phyloP scores from a whole-genome alignment of 2,329 filamentous ascomycete genomes.

The Akanthomyces uredinophilus region DNA sequence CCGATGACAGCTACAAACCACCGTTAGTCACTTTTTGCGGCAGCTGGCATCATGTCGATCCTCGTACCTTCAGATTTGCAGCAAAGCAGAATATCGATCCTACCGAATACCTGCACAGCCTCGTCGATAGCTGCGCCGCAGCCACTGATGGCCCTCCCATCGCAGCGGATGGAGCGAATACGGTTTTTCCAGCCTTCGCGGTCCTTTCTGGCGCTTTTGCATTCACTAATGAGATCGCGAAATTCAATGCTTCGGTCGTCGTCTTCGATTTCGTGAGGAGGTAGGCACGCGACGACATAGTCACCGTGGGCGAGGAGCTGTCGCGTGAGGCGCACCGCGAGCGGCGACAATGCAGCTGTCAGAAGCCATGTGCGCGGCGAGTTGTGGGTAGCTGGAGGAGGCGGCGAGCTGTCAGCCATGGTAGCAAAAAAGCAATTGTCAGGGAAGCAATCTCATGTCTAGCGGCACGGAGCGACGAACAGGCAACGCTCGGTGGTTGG shows the following conservation, averaged over 20 bases:
- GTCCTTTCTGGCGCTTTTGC: slow-evolving; percentile 56
- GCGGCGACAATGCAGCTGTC: slow-evolving; percentile 77
- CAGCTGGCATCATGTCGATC: background rate
- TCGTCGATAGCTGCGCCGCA: slow-evolving; percentile 85
- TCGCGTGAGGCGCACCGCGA: slow-evolving; percentile 76
- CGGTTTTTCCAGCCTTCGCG: slow-evolving; percentile 77
- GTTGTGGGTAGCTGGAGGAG: slow-evolving; percentile 55
- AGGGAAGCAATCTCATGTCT: slow-evolving; percentile 4
- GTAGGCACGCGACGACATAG: slow-evolving; percentile 78
- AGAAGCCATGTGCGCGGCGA: slow-evolving; percentile 89
- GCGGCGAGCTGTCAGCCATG: slow-evolving; percentile 29
- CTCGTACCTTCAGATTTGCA: slow-evolving; percentile 75
- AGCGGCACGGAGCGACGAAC: background rate
- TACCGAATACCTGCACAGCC: slow-evolving; percentile 75
- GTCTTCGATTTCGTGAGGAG: slow-evolving; percentile 72
- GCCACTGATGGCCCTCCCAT: slow-evolving; percentile 58
- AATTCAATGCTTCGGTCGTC: slow-evolving; percentile 73
- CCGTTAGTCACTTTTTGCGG: background rate
- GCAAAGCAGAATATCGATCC: slow-evolving; percentile 85
- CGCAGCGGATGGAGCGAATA: slow-evolving; percentile 60
- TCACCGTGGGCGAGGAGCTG: slow-evolving; percentile 87
- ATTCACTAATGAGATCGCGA: slow-evolving; percentile 69
- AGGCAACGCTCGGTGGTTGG: background rate
- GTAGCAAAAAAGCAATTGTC: slow-evolving; percentile 6
- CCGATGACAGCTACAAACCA: slow-evolving; percentile 66